Conservation (phyloP, 495 filamentous ascomycete genomes). For the Xylaria intraflava region DNA sequence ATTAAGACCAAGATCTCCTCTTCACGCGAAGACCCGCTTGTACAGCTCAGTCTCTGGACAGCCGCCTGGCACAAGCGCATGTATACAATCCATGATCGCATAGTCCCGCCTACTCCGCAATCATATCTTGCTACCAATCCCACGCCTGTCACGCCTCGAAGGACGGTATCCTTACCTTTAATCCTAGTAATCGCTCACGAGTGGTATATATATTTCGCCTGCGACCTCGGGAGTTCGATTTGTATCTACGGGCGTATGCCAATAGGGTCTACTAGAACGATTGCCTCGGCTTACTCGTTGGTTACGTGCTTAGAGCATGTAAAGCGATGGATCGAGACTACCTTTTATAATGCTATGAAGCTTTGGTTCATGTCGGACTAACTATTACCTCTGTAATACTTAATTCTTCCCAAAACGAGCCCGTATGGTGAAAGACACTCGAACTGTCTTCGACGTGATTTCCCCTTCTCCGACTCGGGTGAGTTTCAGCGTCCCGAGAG, state of each 20-base stretch:
- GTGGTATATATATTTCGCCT: not conserved
- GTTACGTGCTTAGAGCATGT: not conserved
- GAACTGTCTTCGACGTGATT: too few relatives aligned
- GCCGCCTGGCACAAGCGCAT: slow-evolving; percentile 1
- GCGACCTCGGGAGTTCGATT: not conserved
- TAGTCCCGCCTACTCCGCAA: too few relatives aligned
- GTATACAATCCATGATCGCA: not conserved
- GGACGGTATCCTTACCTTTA: not conserved
- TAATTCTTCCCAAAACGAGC: too few relatives aligned
- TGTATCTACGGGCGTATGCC: not conserved
- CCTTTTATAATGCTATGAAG: not conserved
- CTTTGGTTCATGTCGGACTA: not conserved
- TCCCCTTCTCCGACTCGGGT: too few relatives aligned
- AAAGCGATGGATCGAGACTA: not conserved
- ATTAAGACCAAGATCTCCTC: not conserved
- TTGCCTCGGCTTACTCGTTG: not conserved
- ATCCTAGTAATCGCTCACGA: not conserved
- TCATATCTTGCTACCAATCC: too few relatives aligned
- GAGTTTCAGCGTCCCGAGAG: too few relatives aligned
- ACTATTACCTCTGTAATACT: not conserved
- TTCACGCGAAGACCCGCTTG: not conserved
- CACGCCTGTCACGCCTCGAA: not conserved
- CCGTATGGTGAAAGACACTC: too few relatives aligned
- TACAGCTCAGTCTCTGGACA: not conserved
- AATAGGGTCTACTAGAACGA: not conserved